Base-by-base conservation (phyloP, 2,329 filamentous ascomycete genomes). In the Neonectria coccinea region DNA sequence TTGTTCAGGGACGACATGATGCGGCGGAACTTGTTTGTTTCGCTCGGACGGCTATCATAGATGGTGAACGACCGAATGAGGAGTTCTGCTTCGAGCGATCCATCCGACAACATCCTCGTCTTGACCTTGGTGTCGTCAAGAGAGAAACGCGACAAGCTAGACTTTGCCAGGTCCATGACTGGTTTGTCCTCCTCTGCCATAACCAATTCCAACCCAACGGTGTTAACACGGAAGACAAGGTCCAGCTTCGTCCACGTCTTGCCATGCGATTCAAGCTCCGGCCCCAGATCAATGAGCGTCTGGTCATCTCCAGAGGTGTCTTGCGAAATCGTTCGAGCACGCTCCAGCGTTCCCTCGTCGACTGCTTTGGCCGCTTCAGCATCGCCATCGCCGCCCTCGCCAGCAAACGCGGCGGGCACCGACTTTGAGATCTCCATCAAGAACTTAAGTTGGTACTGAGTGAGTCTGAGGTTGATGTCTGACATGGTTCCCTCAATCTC, bases 1-100 rank as follows among this genome's bases (percentile, higher is more conserved):
- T 94, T 95, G 79, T 97, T 98, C 74, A 94, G 94, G 59, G 97
- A 90, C 2, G 94, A 94, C 96, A 99, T 98, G 80, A 99, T 97
- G 78, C 95, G 97, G 55, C 94, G 89, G 85, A 97, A 99, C 76
- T 97, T 97, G 82, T 97, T 99, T 5, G 91, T 92, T 72, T 97
- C 94, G 58, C 89, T 88, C 5, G 89, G 90, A n/a, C 97, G 90
- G 67, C 92, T 97, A 77, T 99, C 96, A 60, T 92, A 88, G 69
- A 98, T 97, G 0, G 94, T 97, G 77, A 99, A 97, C 0, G 95
- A 96, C 64, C 96, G 91, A 16, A 99, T 94, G 39, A 97, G 85
- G 7, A 99, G 87, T 76, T 99, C 97, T 2, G 94, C 94, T 77
- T 99, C 96, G 44, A 99, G 80, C 0, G 94, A 94, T 7, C 91